Base-by-base conservation (phyloP, 1,284 basidiomycete genomes). In the Athelia sp. region DNA sequence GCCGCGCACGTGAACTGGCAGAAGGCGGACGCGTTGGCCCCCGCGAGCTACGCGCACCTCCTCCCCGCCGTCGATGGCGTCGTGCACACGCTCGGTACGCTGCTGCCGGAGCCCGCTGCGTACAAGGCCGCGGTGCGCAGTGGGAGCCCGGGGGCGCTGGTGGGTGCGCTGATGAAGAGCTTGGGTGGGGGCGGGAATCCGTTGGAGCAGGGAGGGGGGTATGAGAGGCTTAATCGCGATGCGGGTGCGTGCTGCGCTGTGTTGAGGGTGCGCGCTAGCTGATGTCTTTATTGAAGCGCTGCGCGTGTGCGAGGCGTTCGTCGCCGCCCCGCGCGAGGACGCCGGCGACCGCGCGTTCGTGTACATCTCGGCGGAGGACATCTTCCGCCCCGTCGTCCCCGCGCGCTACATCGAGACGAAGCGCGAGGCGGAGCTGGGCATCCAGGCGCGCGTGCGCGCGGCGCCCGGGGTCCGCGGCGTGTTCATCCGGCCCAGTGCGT, bases 341-440 rank as follows among this genome's bases (percentile, higher is more conserved):
- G 63, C 66, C 22, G 61, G 61, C 31, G 53, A 60, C 21, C 79
- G 84, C 45, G 81, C 92, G 4, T 98, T 99, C 68, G 78, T 98
- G 40, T 98, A 90, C 69, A 77, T 99, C 53, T 99, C 96, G 29
- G 95, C 96, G 3, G 95, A 95, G 58, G 94, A 98, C 62, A 82
- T 95, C 40, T 93, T 87, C 69, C 79, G 91, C 22, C 96, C 96
- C 1, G 62, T 96, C 55, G 81, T 98, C 29, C 84, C 94, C 21
- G 73, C 80, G 0, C 72, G 88, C 36, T 98, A 98, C 70, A 92
- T 97, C 56, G 75, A 84, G 60, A 88, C 90, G 3, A 98, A 99
- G 71, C 82, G 93, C 18, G 83, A 95, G 62, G 93, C 96, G 15
- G 95, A 98, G 62, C 64, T 70, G 21, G 73, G 72, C 29, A 89